Conservation (phyloP, 495 filamentous ascomycete genomes). For the Podospora tetraspora region DNA sequence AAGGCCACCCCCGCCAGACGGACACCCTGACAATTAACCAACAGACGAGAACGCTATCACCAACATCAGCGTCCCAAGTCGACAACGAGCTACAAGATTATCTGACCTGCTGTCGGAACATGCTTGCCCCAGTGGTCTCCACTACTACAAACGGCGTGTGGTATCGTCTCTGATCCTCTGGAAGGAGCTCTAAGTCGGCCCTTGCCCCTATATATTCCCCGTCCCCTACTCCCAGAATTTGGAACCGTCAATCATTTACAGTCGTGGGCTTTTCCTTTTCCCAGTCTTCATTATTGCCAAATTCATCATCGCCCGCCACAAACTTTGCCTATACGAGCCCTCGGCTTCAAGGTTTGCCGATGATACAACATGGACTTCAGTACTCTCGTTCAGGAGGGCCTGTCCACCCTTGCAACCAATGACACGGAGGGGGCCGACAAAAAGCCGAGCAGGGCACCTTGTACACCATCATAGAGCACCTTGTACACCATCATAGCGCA, state of each 20-base stretch:
- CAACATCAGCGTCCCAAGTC: not conserved
- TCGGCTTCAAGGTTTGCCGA: not conserved
- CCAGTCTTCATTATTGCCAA: not conserved
- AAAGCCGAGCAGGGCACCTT: constrained; percentile 12
- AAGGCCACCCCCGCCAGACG: not conserved
- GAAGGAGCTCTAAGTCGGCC: not conserved
- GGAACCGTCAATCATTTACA: not conserved
- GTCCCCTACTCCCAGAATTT: not conserved
- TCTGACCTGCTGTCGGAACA: not conserved
- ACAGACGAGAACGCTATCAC: not conserved
- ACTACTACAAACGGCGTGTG: not conserved
- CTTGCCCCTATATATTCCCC: not conserved
- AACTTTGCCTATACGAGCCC: not conserved
- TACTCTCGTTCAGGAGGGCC: constrained; percentile 16
- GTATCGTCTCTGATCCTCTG: not conserved
- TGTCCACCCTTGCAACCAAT: constrained; percentile 25
- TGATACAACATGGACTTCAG: constrained; percentile 24
- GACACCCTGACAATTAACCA: not conserved
- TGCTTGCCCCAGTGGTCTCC: not conserved
- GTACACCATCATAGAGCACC: constrained; percentile 23
- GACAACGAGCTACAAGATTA: not conserved
- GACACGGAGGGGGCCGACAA: constrained; percentile 15
- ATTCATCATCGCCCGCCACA: not conserved
- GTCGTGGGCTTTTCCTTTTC: not conserved
- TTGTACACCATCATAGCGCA: constrained; percentile 26